phyloP scores from a whole-genome alignment of 2,329 filamentous ascomycete species.

The Cadophora luteo-olivacea region DNA sequence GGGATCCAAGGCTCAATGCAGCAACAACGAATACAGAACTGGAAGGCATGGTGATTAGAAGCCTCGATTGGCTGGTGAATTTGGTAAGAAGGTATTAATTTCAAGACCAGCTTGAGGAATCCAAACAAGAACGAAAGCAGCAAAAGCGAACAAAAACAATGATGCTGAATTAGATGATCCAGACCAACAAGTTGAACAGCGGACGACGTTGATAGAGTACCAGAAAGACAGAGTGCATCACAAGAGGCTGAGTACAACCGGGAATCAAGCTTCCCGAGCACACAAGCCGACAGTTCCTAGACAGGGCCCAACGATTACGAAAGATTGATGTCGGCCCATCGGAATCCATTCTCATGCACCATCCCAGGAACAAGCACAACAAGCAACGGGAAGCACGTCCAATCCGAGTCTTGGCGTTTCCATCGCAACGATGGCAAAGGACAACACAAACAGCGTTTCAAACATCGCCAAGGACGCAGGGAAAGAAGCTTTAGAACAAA shows the following conservation, averaged over 20 bases:
- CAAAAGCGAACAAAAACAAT: neutral
- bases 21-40: conserved; percentile 2
- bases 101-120: conserved; percentile 17
- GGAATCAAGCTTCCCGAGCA: conserved; percentile 2
- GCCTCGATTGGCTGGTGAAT: neutral
- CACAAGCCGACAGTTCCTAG: neutral
- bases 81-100: neutral
- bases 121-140: neutral
- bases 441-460: conserved; percentile 8
- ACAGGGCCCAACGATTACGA: neutral
- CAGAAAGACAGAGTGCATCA: neutral
- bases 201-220: neutral
- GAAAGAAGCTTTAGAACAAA: neutral
- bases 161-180: conserved; percentile 4
- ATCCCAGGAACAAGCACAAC: neutral
- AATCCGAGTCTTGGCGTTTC: neutral
- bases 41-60: conserved; percentile 4
- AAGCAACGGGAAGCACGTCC: conserved; percentile 4
- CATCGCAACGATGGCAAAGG: neutral
- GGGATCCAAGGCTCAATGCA: conserved; percentile 10
- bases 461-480: neutral
- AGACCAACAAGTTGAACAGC: neutral
- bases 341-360: neutral
- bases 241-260: conserved; percentile 4
- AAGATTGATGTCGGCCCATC: neutral